These are phyloP conservation scores for Aspergillus neotritici DNA, from an alignment of 2,329 filamentous ascomycete genomes.

Conservation along the genomic window DNA sequence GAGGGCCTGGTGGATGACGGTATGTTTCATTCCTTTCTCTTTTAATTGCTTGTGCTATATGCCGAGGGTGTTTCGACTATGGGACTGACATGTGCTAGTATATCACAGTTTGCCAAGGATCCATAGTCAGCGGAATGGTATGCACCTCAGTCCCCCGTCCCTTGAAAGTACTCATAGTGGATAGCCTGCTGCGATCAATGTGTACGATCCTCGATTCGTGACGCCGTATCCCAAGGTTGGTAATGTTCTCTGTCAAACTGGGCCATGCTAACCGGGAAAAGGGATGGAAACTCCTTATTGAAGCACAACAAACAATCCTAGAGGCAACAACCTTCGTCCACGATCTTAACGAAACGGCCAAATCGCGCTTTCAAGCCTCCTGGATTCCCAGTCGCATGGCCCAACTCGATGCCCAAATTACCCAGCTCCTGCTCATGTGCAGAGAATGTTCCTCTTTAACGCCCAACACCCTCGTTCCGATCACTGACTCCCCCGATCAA, in stretches of 20 bases:
- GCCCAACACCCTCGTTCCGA: conserved; percentile 1
- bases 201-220: conserved; percentile 21
- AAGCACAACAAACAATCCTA: conserved; percentile 21
- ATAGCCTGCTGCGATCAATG: conserved; percentile 14
- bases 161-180: neutral
- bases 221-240: conserved; percentile 17
- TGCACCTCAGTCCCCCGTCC: conserved; percentile 5
- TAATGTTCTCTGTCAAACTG: neutral
- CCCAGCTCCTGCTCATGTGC: conserved; percentile 12
- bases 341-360: conserved; percentile 15
- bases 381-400: conserved; percentile 16
- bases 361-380: conserved; percentile 3
- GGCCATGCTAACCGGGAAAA: conserved; percentile 2
- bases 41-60: neutral
- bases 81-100: conserved; percentile 31
- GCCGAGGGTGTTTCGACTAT: neutral
- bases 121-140: conserved; percentile 49
- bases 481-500: conserved; percentile 12
- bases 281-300: conserved; percentile 21
- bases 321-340: conserved; percentile 17
- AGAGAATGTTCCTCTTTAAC: conserved; percentile 5
- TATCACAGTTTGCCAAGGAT: conserved; percentile 46
- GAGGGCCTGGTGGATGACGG: conserved; percentile 28
- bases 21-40: conserved; percentile 5
- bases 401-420: conserved; percentile 16